Conservation (phyloP, 306 rosid genomes). For the Astragalus glycyphyllos region DNA sequence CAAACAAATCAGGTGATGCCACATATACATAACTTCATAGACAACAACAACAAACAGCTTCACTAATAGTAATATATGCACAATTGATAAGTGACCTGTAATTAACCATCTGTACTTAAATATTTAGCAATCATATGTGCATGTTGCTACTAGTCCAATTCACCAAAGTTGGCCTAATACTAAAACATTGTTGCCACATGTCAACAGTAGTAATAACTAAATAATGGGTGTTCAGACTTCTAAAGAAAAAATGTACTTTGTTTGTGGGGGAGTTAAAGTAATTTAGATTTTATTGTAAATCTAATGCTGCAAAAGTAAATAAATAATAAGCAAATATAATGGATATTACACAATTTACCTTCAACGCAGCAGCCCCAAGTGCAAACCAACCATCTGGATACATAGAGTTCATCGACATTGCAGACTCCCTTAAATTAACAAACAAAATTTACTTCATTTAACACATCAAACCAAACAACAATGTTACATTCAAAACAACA, state of each 20-base stretch:
- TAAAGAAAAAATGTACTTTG: conserved; percentile 15
- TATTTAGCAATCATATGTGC: not conserved
- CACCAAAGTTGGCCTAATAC: conserved; percentile 10
- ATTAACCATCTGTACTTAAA: conserved; percentile 37
- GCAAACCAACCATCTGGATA: conserved; percentile 98
- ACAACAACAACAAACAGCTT: conserved; percentile 12
- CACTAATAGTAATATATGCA: conserved; percentile 12
- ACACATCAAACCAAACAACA: conserved; percentile 24
- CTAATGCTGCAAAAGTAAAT: conserved; percentile 23
- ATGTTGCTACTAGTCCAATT: conserved; percentile 17
- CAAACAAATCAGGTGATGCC: conserved; percentile 33
- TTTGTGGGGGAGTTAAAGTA: not conserved
- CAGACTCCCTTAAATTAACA: conserved; percentile 82
- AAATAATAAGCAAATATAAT: conserved; percentile 23
- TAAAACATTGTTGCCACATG: conserved; percentile 2
- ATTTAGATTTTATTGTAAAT: conserved; percentile 15
- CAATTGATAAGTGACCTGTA: conserved; percentile 12
- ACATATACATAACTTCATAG: conserved; percentile 17
- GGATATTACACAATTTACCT: conserved; percentile 60
- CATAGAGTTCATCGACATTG: conserved; percentile 93
- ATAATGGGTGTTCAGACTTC: conserved; percentile 20
- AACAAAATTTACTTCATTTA: conserved; percentile 22
- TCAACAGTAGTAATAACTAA: conserved; percentile 19
- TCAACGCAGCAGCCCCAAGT: conserved; percentile 94
- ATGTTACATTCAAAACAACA: conserved; percentile 22